Percentiles rank a stretch among this genome's conserved stretches.
These are phyloP conservation scores for Carnegiea gigantea DNA, from an alignment of 179 eudicot genomes.

Conservation along the genomic window DNA sequence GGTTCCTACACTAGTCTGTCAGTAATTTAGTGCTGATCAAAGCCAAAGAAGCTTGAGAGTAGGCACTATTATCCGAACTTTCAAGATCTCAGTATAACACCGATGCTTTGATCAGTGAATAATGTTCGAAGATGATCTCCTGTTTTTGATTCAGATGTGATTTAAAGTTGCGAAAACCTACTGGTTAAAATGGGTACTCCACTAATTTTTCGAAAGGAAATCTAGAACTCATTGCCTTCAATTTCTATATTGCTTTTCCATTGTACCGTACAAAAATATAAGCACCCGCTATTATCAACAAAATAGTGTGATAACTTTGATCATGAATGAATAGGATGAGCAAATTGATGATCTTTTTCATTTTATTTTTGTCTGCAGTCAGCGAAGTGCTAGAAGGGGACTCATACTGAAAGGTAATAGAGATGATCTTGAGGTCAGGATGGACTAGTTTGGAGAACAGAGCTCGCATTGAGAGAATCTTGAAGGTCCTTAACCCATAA, in stretches of 20 bases:
- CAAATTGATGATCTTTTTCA: background rate
- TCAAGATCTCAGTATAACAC: background rate
- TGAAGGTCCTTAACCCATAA: constrained; percentile 74
- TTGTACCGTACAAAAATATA: no score
- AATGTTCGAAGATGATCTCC: background rate
- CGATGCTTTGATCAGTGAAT: background rate
- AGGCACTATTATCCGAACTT: background rate
- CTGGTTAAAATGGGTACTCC: background rate
- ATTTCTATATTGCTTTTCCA: background rate
- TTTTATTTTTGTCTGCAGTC: constrained; percentile 36
- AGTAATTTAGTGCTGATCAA: no score
- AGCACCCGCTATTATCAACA: background rate
- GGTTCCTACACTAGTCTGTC: background rate
- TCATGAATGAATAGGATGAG: background rate
- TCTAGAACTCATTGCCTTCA: background rate
- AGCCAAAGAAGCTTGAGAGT: no score
- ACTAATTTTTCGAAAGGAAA: background rate
- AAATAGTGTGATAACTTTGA: background rate
- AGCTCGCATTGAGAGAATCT: constrained; percentile 42
- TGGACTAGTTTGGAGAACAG: constrained; percentile 32
- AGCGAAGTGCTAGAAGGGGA: constrained; percentile 66
- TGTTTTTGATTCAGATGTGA: background rate
- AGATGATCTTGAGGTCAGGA: constrained; percentile 58
- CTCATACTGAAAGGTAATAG: constrained; percentile 60
- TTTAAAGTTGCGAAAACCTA: background rate